phyloP scores from a whole-genome alignment of 2,329 filamentous ascomycete genomes.

The Pseudodiploospora longispora region DNA sequence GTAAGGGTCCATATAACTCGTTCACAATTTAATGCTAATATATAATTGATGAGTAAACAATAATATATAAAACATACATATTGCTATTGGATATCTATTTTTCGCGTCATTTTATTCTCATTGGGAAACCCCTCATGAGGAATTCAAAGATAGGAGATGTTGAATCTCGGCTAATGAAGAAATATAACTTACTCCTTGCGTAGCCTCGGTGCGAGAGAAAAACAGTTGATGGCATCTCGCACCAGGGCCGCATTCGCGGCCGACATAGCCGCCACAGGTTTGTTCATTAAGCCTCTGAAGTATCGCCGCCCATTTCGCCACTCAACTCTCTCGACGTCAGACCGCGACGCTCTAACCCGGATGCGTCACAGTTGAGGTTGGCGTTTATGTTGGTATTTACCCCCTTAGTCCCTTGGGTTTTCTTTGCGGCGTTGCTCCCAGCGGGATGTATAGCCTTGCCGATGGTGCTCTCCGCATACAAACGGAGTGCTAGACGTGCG shows the following conservation, averaged over 20 bases:
- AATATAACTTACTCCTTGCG: no score
- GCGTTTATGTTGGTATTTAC: not conserved
- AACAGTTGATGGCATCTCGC: constrained; percentile 2
- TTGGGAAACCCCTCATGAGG: no score
- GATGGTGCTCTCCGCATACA: constrained; percentile 22
- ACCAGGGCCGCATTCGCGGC: not conserved
- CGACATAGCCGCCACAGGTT: not conserved
- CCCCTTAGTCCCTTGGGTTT: constrained; percentile 1
- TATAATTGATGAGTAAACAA: no score
- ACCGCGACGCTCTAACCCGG: constrained; percentile 28
- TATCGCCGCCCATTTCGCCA: constrained; percentile 58
- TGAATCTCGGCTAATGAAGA: no score
- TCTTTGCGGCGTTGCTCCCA: not conserved
- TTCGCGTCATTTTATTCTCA: no score
- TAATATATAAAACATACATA: no score
- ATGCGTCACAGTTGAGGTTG: not conserved
- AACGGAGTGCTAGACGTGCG: constrained; percentile 33
- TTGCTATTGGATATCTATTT: no score
- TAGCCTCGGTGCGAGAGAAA: not conserved
- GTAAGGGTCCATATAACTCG: no score
- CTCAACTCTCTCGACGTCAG: constrained; percentile 46
- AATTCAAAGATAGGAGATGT: no score
- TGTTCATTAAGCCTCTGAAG: constrained; percentile 21
- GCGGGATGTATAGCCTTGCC: no score
- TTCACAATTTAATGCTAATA: no score